These are phyloP conservation scores for Suaeda aralocaspica DNA, from an alignment of 148 eudicot genomes.

Conservation along the genomic window DNA sequence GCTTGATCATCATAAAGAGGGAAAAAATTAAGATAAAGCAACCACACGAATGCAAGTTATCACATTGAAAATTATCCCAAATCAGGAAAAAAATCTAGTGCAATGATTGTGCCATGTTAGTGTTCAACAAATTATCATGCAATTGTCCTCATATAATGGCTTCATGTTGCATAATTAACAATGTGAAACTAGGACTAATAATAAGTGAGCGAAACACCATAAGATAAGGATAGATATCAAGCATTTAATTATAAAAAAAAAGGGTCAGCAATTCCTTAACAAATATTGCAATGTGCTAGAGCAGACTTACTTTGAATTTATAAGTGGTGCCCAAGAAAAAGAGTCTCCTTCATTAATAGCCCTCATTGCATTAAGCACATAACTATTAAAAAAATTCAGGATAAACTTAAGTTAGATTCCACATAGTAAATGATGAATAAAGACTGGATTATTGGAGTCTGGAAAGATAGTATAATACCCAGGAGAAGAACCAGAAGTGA, in stretches of 20 bases:
- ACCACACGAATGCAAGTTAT: background rate
- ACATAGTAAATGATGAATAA: background rate
- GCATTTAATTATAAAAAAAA: no score
- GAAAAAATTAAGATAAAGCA: conserved; percentile 12
- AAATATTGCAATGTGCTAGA: background rate
- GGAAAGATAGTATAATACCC: conserved; percentile 43
- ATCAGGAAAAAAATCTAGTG: background rate
- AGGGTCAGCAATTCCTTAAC: background rate
- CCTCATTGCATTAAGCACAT: conserved; percentile 87
- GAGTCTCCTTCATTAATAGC: conserved; percentile 50
- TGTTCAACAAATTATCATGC: background rate
- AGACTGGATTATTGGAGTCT: background rate
- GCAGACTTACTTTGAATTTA: conserved; percentile 56
- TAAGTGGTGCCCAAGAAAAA: conserved; percentile 33
- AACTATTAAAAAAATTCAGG: conserved; percentile 33
- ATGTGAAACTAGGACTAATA: background rate
- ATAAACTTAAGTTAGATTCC: conserved; percentile 7
- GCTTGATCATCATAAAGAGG: conserved; percentile 55
- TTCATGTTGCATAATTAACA: background rate
- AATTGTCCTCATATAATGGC: background rate
- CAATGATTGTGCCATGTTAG: background rate
- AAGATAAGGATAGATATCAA: no score
- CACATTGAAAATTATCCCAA: background rate
- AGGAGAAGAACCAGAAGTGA: conserved; percentile 81
- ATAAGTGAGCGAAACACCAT: background rate